Base-by-base conservation (phyloP, 805 yeast species). In the Schwanniomyces polymorphus region DNA sequence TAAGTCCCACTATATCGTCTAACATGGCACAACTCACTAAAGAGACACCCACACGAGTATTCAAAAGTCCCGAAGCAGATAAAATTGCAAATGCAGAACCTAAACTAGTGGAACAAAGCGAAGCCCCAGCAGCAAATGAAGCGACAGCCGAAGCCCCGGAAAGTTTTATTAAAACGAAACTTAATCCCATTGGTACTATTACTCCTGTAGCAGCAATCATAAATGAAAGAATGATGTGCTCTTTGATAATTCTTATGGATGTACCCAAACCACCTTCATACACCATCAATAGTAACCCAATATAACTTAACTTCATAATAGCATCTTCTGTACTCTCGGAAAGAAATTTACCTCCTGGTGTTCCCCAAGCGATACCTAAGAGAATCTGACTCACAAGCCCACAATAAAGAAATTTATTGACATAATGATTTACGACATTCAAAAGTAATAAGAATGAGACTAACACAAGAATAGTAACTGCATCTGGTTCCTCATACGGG, bases 91-190 rank as follows among this genome's bases (percentile, higher is more conserved):
- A 40, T 28, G 47, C 38, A 14, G 47, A 23, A 11, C 47, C 47
- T 14, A 44, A 44, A 18, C 47, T 44, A 18, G 47, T 44, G 26
- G 47, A 44, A 26, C 47, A 38, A 11, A 44, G 27, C 7, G 47
- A 45, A 33, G 47, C 47, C n/a, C 47, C 47, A 6, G 47, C 43
- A 7, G 47, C 29, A 44, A 44, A 44, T 8, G 47, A 38, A 2
- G 39, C 43, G 1, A 29, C 38, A 2, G 47, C 28, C 2, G 47
- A 26, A 1, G 43, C 39, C 10, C 27, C 25, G 4, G 47, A 44
- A 40, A 37, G 38, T 8, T 34, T 26, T 17, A 44, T 23, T 16
- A 44, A 31, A 12, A 41, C 11, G 40, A 44, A 44, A 26, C 47
- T 44, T 7, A 44, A 21, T 2, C 26, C 47, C 4, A 44, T 44